Conservation (phyloP, 306 rosid genomes). For the Quercus parvula region DNA sequence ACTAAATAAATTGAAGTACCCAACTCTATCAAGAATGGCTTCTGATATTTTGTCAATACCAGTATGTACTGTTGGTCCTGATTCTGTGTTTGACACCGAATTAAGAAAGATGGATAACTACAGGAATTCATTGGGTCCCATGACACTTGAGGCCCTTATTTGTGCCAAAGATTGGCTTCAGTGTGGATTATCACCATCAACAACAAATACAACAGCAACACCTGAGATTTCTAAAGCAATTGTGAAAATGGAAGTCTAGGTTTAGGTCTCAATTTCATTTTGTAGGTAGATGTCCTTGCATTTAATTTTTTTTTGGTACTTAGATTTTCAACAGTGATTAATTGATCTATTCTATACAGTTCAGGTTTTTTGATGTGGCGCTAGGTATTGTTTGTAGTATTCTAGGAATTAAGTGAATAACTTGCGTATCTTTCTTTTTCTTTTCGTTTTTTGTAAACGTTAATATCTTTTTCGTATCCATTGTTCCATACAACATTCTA, state of each 20-base stretch:
- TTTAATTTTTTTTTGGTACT: neutral
- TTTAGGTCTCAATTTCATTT: conserved; percentile 11
- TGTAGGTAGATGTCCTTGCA: neutral
- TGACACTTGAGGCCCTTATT: conserved; percentile 76
- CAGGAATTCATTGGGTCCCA: conserved; percentile 50
- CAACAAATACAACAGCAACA: conserved; percentile 26
- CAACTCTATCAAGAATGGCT: conserved; percentile 75
- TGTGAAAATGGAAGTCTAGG: conserved; percentile 47
- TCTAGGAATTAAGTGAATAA: neutral
- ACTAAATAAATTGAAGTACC: conserved; percentile 55
- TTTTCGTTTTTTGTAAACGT: neutral
- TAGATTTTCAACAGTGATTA: neutral
- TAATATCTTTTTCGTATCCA: no score
- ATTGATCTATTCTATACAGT: neutral
- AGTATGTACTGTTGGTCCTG: conserved; percentile 55
- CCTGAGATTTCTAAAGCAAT: conserved; percentile 36
- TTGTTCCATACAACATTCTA: no score
- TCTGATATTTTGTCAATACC: conserved; percentile 81
- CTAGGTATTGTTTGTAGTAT: neutral
- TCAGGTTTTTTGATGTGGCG: neutral
- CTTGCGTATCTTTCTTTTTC: neutral
- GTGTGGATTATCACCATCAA: conserved; percentile 34
- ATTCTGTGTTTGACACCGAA: conserved; percentile 66
- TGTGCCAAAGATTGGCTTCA: conserved; percentile 85
- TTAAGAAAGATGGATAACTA: conserved; percentile 59